Conservation (phyloP, 805 yeast genomes). For the Isabelozyma heimii region DNA sequence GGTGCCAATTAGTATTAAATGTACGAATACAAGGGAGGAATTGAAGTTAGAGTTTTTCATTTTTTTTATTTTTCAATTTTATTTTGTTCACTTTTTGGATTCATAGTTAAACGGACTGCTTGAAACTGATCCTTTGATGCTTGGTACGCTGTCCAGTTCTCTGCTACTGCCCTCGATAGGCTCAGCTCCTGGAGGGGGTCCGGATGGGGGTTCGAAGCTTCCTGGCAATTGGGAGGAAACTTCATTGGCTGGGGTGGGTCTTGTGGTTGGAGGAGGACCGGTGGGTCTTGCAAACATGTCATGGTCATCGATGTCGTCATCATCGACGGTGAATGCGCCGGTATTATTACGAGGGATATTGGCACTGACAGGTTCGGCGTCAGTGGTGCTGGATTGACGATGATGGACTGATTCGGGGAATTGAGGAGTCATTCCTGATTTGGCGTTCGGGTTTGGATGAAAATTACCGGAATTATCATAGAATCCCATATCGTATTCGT, state of each 20-base stretch:
- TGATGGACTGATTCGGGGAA: constrained; percentile 21
- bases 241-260: background rate
- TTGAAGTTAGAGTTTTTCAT: background rate
- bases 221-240: background rate
- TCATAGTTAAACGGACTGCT: background rate
- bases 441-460: constrained; percentile 33
- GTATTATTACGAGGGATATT: background rate
- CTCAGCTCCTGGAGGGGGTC: constrained; percentile 6
- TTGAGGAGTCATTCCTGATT: constrained; percentile 8
- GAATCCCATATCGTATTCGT: constrained; percentile 74
- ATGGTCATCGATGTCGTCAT: constrained; percentile 1
- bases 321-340: background rate
- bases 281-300: constrained; percentile 11
- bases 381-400: constrained; percentile 12
- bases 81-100: background rate
- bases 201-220: background rate
- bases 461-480: constrained; percentile 61
- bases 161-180: background rate
- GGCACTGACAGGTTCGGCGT: constrained; percentile 12
- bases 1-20: no score
- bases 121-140: constrained; percentile 5
- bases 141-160: constrained; percentile 9
- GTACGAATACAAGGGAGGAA: background rate
- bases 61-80: no score
- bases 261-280: constrained; percentile 2